A percentile compares a stretch with the other conserved stretches of the same genome.
These are phyloP conservation scores for Zygotorulaspora florentina DNA, from an alignment of 805 yeast species.

Conservation along the genomic window DNA sequence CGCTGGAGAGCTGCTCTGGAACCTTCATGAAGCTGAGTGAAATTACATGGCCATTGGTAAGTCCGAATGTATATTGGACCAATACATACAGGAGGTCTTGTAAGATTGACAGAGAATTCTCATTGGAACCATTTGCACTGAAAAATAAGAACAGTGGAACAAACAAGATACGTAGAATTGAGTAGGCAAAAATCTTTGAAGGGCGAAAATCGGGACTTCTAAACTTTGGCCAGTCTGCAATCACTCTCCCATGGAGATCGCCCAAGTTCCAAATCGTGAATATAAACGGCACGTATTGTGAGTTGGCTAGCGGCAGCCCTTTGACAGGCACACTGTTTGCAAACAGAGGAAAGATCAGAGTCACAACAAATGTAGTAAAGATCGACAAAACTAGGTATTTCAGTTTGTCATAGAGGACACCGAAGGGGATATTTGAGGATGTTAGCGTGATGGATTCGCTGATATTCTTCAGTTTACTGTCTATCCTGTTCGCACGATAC, in stretches of 20 bases:
- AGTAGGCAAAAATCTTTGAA: conserved; percentile 45
- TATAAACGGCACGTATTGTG: conserved; percentile 66
- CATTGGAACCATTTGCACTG: conserved; percentile 45
- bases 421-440: conserved; percentile 46
- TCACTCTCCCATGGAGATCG: conserved; percentile 72
- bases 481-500: conserved; percentile 26
- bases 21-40: conserved; percentile 79
- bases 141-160: conserved; percentile 72
- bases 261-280: conserved; percentile 88
- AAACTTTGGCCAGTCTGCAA: conserved; percentile 45
- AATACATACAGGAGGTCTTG: conserved; percentile 66
- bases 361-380: conserved; percentile 65
- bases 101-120: conserved; percentile 34
- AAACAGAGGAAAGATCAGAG: conserved; percentile 82
- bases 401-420: conserved; percentile 56
- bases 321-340: conserved; percentile 64
- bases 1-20: conserved; percentile 53
- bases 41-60: conserved; percentile 81
- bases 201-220: conserved; percentile 22
- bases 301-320: conserved; percentile 27
- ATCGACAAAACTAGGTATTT: conserved; percentile 63
- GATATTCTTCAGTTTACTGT: conserved; percentile 11
- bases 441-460: background rate
- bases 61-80: conserved; percentile 74
- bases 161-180: conserved; percentile 52